These are phyloP conservation scores for Triticum timopheevii DNA, from an alignment of 176 grass and related monocot species.

Conservation along the genomic window DNA sequence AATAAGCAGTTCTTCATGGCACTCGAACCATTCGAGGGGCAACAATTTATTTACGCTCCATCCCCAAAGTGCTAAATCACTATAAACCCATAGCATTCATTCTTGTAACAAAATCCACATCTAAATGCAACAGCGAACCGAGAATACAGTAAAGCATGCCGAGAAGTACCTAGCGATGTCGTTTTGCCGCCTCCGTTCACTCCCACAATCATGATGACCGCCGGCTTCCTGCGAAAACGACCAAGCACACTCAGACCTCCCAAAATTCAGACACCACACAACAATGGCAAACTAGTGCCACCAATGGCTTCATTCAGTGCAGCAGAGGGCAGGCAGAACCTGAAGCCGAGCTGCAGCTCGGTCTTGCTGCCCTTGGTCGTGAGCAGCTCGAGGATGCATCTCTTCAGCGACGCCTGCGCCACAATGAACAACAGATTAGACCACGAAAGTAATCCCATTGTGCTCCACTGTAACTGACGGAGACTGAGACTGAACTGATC, in stretches of 20 bases:
- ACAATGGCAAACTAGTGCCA: neutral
- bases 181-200: constrained; percentile 98
- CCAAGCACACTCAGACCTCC: neutral
- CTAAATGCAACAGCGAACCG: neutral
- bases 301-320: neutral
- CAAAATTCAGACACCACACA: constrained; percentile 14
- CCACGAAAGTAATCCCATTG: neutral
- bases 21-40: neutral
- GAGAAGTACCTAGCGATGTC: constrained; percentile 72
- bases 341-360: constrained; percentile 91
- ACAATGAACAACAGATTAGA: neutral
- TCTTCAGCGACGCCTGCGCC: constrained; percentile 69
- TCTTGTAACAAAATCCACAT: neutral
- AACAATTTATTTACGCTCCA: neutral
- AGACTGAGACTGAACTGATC: neutral
- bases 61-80: neutral
- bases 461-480: neutral
- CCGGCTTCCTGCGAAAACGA: constrained; percentile 64
- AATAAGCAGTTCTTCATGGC: neutral
- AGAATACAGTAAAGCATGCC: neutral
- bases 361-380: constrained; percentile 76
- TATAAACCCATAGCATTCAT: neutral
- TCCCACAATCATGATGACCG: constrained; percentile 86
- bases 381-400: constrained; percentile 65
- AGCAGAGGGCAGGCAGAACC: constrained; percentile 38